These are phyloP conservation scores for Neurospora pannonica DNA, from an alignment of 495 filamentous ascomycete genomes.

Conservation along the genomic window DNA sequence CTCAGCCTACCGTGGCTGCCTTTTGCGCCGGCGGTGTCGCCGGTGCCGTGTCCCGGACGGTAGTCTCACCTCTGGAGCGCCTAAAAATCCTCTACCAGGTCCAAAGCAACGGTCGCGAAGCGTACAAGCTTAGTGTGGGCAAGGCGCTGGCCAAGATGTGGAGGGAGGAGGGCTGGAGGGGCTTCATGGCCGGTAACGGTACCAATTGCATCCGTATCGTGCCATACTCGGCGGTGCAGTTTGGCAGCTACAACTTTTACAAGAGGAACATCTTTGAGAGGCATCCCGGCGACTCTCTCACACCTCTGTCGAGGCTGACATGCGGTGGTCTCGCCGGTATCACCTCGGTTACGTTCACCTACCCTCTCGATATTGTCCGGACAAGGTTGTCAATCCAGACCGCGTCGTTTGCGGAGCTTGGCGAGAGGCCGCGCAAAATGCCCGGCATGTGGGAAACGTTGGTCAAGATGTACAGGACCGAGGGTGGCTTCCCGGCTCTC, in stretches of 20 bases:
- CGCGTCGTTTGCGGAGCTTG: conserved; percentile 78
- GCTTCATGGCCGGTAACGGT: conserved; percentile 94
- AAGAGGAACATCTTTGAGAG: conserved; percentile 79
- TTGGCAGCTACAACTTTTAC: conserved; percentile 95
- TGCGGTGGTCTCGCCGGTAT: conserved; percentile 88
- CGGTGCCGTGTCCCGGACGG: conserved; percentile 92
- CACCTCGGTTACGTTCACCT: conserved; percentile 73
- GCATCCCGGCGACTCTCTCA: conserved; percentile 56
- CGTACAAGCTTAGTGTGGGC: conserved; percentile 84
- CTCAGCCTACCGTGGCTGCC: conserved; percentile 76
- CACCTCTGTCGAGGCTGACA: conserved; percentile 58
- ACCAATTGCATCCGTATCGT: conserved; percentile 98
- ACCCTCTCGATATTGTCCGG: conserved; percentile 90
- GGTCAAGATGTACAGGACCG: conserved; percentile 75
- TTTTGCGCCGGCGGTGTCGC: conserved; percentile 95
- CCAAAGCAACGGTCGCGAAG: conserved; percentile 79
- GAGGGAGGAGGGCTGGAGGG: conserved; percentile 89
- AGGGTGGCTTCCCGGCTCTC: conserved; percentile 73
- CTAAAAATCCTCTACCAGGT: conserved; percentile 97
- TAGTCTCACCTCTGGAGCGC: conserved; percentile 90
- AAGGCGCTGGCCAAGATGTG: conserved; percentile 91
- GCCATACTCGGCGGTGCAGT: conserved; percentile 95
- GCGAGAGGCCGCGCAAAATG: conserved; percentile 48
- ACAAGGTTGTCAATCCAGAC: conserved; percentile 94
- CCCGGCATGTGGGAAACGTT: conserved; percentile 91